Conservation (phyloP, 352 stramenopile genomes). For the Globisporangium nagaii region DNA sequence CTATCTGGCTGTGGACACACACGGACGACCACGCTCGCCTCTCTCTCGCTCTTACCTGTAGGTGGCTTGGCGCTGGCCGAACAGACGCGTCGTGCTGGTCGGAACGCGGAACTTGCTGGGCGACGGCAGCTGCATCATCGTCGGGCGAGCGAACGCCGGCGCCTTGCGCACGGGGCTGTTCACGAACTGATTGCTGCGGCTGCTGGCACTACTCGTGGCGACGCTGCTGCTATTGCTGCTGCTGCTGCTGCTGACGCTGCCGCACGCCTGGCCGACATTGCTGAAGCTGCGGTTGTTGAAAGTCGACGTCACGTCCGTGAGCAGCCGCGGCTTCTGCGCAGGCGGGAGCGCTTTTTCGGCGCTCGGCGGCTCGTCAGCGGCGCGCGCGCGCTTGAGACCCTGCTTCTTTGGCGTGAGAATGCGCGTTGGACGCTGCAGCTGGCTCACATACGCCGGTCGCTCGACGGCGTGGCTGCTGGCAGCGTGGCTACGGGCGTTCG, state of each 20-base stretch:
- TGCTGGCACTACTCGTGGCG: neutral
- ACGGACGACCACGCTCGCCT: too few relatives aligned
- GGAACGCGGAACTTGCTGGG: conserved; percentile 52
- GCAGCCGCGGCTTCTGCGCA: conserved; percentile 47
- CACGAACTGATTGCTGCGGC: neutral
- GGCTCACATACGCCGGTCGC: conserved; percentile 19
- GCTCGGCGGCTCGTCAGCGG: conserved; percentile 30
- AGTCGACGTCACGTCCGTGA: conserved; percentile 18
- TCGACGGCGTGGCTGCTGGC: conserved; percentile 16
- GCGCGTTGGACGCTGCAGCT: conserved; percentile 33
- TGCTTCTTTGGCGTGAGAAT: conserved; percentile 55
- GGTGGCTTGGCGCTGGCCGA: conserved; percentile 37
- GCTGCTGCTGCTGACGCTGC: neutral
- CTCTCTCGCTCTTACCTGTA: conserved; percentile 17
- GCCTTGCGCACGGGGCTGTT: conserved; percentile 15
- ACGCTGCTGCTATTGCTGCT: neutral
- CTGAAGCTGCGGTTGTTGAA: conserved; percentile 13
- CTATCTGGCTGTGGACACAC: neutral
- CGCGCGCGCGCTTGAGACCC: conserved; percentile 45
- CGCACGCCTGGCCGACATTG: conserved; percentile 13
- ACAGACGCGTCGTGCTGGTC: conserved; percentile 30
- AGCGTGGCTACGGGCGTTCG: neutral
- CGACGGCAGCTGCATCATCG: conserved; percentile 20
- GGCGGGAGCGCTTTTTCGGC: conserved; percentile 35
- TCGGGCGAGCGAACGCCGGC: neutral